A percentile compares a stretch with the other conserved stretches of the same genome.
These are phyloP conservation scores for Esteya vermicola DNA, from an alignment of 2,329 filamentous ascomycete species.

Conservation along the genomic window DNA sequence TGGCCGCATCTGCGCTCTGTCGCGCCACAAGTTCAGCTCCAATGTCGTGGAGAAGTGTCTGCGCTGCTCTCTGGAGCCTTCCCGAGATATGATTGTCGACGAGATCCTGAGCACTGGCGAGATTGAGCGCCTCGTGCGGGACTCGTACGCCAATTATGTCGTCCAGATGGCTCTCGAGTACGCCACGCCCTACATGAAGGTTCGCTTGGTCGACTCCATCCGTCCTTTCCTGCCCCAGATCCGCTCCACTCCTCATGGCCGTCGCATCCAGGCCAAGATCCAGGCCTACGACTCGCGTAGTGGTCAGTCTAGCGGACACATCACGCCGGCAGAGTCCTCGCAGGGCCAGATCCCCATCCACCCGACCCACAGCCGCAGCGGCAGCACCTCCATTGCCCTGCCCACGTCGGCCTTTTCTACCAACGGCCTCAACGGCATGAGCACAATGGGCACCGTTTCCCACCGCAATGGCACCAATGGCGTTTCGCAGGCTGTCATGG, in stretches of 20 bases:
- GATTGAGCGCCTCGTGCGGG: slow-evolving; percentile 77
- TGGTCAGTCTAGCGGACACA: slow-evolving; percentile 30
- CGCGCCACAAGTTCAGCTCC: slow-evolving; percentile 97
- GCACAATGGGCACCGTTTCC: too few species aligned
- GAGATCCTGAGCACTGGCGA: slow-evolving; percentile 64
- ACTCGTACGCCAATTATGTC: slow-evolving; percentile 95
- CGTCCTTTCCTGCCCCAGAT: slow-evolving; percentile 74
- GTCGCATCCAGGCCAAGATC: slow-evolving; percentile 86
- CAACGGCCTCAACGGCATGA: slow-evolving; percentile 17
- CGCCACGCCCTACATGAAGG: slow-evolving; percentile 58
- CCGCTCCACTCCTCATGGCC: slow-evolving; percentile 83
- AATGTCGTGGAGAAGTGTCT: slow-evolving; percentile 97
- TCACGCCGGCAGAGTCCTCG: slow-evolving; percentile 36
- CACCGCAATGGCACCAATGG: slow-evolving; percentile 14
- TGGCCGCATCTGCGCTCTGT: slow-evolving; percentile 55
- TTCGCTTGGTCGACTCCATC: slow-evolving; percentile 66
- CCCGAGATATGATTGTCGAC: slow-evolving; percentile 68
- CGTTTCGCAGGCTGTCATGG: not conserved
- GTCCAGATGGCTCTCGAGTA: slow-evolving; percentile 92
- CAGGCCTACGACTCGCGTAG: slow-evolving; percentile 37
- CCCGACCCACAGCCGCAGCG: slow-evolving; percentile 24
- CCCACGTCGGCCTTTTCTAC: slow-evolving; percentile 15
- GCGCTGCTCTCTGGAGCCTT: slow-evolving; percentile 62
- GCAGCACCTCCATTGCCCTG: slow-evolving; percentile 22
- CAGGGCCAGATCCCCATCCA: slow-evolving; percentile 40